These are phyloP conservation scores for Maudiozyma barnettii DNA, from an alignment of 805 yeast genomes.

Conservation along the genomic window DNA sequence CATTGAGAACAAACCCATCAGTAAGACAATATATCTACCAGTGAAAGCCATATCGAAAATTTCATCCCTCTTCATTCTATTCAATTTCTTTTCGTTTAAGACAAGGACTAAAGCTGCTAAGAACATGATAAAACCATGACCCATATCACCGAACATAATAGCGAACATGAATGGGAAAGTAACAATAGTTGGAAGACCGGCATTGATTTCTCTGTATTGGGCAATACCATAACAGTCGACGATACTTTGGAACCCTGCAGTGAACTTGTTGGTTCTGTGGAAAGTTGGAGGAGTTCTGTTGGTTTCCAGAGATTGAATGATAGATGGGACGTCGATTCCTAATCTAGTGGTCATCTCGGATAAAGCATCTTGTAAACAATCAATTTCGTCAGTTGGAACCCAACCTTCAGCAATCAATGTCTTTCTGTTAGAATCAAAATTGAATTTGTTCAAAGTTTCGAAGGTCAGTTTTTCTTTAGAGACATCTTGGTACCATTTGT, in stretches of 20 bases:
- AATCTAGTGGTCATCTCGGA: conserved; percentile 29
- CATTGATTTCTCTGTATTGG: conserved; percentile 64
- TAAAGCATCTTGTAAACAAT: conserved; percentile 36
- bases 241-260: conserved; percentile 58
- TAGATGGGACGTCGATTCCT: conserved; percentile 32
- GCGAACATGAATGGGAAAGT: conserved; percentile 81
- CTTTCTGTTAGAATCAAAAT: conserved; percentile 56
- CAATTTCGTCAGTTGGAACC: conserved; percentile 53
- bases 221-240: conserved; percentile 75
- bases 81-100: conserved; percentile 43
- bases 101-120: conserved; percentile 49
- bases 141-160: conserved; percentile 75
- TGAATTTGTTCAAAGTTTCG: conserved; percentile 53
- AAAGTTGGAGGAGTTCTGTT: conserved; percentile 63
- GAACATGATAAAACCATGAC: conserved; percentile 60
- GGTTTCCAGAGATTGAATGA: conserved; percentile 53
- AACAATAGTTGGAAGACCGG: conserved; percentile 63
- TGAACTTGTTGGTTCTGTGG: conserved; percentile 61
- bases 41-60: conserved; percentile 68
- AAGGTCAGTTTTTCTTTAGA: conserved; percentile 51
- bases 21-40: conserved; percentile 57
- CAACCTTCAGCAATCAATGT: conserved; percentile 67
- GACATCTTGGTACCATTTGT: conserved; percentile 46
- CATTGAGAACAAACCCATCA: conserved; percentile 67
- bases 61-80: conserved; percentile 55